A percentile compares a stretch with the other conserved stretches of the same genome.
Conservation (phyloP, 345 rosid genomes). For the Eucalyptus cloeziana region DNA sequence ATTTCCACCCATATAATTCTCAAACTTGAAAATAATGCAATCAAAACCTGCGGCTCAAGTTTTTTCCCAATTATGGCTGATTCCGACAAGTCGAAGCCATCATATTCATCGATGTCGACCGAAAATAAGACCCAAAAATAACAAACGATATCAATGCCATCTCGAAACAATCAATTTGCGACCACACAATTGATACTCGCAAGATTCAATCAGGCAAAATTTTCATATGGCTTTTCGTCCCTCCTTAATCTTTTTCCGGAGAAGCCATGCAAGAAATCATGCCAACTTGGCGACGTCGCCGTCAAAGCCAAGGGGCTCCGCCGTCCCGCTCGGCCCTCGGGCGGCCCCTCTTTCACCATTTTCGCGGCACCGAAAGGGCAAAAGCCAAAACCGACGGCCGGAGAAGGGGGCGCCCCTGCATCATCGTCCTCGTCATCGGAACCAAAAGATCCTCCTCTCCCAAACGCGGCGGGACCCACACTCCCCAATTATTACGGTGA, state of each 20-base stretch:
- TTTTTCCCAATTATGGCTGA: neutral
- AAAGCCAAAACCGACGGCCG: neutral
- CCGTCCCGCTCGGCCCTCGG: neutral
- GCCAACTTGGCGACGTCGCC: neutral
- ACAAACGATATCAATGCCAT: neutral
- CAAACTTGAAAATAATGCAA: neutral
- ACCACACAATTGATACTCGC: neutral
- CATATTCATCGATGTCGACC: neutral
- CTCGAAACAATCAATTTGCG: neutral
- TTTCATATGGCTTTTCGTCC: neutral
- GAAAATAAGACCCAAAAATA: neutral
- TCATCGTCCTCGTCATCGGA: neutral
- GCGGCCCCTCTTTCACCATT: no score
- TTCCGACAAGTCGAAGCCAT: neutral
- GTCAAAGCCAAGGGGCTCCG: neutral
- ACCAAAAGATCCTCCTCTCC: neutral
- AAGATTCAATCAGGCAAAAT: neutral
- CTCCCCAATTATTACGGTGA: no score
- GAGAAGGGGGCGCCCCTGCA: neutral
- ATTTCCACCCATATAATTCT: conserved; percentile 9
- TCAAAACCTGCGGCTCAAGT: conserved; percentile 34
- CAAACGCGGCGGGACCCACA: neutral
- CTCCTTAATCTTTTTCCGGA: neutral
- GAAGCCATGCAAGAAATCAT: neutral
- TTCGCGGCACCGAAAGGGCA: neutral